These are phyloP conservation scores for Rubus parviflorus DNA, from an alignment of 306 rosid species.

Conservation along the genomic window DNA sequence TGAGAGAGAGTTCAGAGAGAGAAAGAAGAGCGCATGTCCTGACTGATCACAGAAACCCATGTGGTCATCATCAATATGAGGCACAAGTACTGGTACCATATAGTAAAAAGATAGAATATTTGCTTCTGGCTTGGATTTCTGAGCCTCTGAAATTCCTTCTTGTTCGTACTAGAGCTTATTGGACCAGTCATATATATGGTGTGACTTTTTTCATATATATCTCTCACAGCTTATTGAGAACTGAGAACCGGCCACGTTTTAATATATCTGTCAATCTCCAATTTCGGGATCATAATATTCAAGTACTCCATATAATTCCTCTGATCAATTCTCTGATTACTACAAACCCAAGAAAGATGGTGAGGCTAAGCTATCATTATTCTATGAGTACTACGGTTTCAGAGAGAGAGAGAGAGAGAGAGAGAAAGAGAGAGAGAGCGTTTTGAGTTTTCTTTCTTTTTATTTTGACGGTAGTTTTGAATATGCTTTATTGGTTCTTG, in stretches of 20 bases:
- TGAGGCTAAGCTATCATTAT: conserved; percentile 1
- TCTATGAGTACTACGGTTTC: conserved; percentile 3
- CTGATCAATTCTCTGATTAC: neutral
- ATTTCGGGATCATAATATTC: conserved; percentile 18
- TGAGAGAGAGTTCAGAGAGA: neutral
- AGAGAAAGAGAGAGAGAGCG: neutral
- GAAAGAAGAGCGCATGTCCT: conserved; percentile 7
- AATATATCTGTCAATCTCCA: neutral
- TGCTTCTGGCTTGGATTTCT: conserved; percentile 9
- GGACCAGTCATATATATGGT: neutral
- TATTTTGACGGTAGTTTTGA: conserved; percentile 26
- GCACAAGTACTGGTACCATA: neutral
- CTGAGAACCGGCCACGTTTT: conserved; percentile 10
- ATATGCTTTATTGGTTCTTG: conserved; percentile 58
- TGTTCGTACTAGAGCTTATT: neutral
- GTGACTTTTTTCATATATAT: neutral
- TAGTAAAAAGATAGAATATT: neutral
- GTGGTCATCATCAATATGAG: conserved; percentile 4
- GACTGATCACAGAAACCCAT: conserved; percentile 14
- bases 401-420: neutral
- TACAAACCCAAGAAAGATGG: conserved; percentile 7
- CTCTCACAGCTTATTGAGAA: neutral
- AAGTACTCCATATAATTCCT: neutral
- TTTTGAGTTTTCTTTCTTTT: neutral
- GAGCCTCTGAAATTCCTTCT: neutral